Conservation (phyloP, 192 early-diverging fungal species). For the Ambispora gerdemannii region DNA sequence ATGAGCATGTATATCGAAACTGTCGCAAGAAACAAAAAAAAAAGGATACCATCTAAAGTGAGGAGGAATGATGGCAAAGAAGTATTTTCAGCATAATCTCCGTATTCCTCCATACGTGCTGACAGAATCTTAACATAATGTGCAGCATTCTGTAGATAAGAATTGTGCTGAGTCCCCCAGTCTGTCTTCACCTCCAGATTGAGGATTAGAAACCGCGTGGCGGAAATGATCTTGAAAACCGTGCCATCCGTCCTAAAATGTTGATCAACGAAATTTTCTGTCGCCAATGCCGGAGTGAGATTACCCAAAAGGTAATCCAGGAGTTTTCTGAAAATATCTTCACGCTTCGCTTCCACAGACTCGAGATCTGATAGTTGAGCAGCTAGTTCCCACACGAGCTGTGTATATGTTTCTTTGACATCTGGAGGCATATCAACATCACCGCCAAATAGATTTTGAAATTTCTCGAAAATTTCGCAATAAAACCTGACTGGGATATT, state of each 20-base stretch:
- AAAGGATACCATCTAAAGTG: conserved; percentile 5
- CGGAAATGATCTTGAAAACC: conserved; percentile 3
- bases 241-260: neutral
- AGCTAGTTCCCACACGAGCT: neutral
- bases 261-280: neutral
- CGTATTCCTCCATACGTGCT: neutral
- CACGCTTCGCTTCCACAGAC: neutral
- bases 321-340: conserved; percentile 1
- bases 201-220: neutral
- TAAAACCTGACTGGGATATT: conserved; percentile 23
- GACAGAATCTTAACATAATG: conserved; percentile 13
- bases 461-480: conserved; percentile 17
- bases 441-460: neutral
- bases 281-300: conserved; percentile 7
- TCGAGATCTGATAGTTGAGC: conserved; percentile 7
- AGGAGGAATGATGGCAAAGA: conserved; percentile 1
- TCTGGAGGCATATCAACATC: neutral
- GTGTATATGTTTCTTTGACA: neutral
- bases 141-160: conserved; percentile 3
- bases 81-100: conserved; percentile 3
- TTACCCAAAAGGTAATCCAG: neutral
- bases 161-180: neutral
- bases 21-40: conserved; percentile 1
- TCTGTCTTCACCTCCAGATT: conserved; percentile 16
- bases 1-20: neutral